Base-by-base conservation (phyloP, 495 filamentous ascomycete species). In the Haplographium delicatum region DNA sequence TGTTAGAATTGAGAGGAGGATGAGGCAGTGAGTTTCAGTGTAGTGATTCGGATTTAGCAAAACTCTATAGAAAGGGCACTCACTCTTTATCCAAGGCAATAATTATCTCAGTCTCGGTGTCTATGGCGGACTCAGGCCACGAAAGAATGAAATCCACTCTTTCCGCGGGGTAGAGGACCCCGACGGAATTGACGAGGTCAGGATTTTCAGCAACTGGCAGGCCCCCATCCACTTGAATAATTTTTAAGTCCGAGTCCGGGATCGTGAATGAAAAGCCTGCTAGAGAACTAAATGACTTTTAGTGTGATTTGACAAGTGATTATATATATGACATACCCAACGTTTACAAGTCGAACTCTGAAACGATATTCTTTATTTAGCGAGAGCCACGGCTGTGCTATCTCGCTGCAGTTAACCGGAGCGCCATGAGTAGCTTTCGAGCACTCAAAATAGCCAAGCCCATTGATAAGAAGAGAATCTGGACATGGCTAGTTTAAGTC, bases 391-490 rank as follows among this genome's bases (percentile, higher is more conserved):
- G 54, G 54, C 30, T 28, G 46, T 24, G 22, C 19, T 19, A 57
- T 23, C 11, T 47, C 20, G 15, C 25, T 50, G 41, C 47, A 56
- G 30, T 51, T 35, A 4, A 56, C 39, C 11, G 53, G 53, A 25
- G 53, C 47, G 7, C 33, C 33, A 11, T 35, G 33, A 16, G 33
- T 35, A 35, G 70, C 71, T 60, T 66, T 68, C 3, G 61, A 67
- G 50, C 74, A 78, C 27, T 76, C 54, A 38, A 72, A 78, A 15
- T 59, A 40, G 7, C 74, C 74, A 2, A 57, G 40, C 24, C 74
- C 74, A 51, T 78, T 75, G 11, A 78, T 57, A 3, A 78, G 53
- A 2, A 78, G 41, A 0, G 70, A 73, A 52, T 76, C 73, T 4
- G 74, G 74, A 41, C 70, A 71, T 4, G 74, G 74, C 67, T 56